phyloP scores from a whole-genome alignment of 2,329 filamentous ascomycete genomes.

The Apiospora arundinis region DNA sequence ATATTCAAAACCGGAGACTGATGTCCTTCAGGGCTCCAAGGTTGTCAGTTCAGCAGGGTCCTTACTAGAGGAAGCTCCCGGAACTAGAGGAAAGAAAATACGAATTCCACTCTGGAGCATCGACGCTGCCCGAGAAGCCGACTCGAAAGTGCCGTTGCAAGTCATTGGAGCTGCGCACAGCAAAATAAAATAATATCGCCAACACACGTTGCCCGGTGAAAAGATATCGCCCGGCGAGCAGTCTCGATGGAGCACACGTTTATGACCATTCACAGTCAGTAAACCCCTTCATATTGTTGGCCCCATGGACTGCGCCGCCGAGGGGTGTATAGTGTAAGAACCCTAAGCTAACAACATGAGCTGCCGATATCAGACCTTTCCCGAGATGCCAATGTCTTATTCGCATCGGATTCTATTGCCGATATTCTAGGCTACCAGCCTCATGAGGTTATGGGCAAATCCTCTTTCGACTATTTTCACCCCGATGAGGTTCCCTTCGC shows the following conservation, averaged over 20 bases:
- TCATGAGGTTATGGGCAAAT: slow-evolving; percentile 75
- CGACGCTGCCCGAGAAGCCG: background rate
- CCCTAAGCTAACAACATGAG: slow-evolving; percentile 22
- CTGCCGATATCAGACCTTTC: slow-evolving; percentile 66
- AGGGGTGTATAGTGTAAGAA: background rate
- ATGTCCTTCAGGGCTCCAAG: slow-evolving; percentile 37
- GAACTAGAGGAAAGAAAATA: slow-evolving; percentile 24
- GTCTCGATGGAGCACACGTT: slow-evolving; percentile 80
- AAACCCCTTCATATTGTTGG: slow-evolving; percentile 25
- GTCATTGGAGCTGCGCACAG: background rate
- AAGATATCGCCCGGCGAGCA: slow-evolving; percentile 31
- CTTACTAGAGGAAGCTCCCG: slow-evolving; percentile 31
- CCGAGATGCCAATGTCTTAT: slow-evolving; percentile 78
- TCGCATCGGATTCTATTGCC: slow-evolving; percentile 81
- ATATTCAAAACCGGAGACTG: slow-evolving; percentile 30
- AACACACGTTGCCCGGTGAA: slow-evolving; percentile 32
- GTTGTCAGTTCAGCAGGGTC: slow-evolving; percentile 30
- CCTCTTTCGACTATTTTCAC: slow-evolving; percentile 87
- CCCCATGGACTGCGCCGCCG: background rate
- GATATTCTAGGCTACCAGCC: slow-evolving; percentile 76
- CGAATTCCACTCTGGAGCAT: background rate
- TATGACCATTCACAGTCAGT: slow-evolving; percentile 87
- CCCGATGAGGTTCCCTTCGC: slow-evolving; percentile 81
- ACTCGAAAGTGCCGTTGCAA: background rate
- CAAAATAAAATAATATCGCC: slow-evolving; percentile 26